Evolutionary conservation across 768 basidiomycete species (phyloP).

Genomic region (Heimioporus sp.): DNA sequence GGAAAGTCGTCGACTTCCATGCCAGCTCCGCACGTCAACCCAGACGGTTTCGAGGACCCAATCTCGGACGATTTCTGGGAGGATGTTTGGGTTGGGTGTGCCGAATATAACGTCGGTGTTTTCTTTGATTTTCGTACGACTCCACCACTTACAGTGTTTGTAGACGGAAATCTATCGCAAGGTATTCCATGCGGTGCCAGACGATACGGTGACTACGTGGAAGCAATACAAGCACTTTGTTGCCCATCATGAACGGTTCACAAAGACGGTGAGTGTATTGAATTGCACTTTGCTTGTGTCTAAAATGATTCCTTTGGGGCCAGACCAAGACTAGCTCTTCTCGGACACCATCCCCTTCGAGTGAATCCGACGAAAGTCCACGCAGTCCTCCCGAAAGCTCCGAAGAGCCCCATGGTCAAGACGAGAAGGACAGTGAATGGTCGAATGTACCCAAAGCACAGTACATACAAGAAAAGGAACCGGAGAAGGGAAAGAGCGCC

Average conservation of each 20-base stretch:
- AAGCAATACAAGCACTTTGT: conserved; percentile 91
- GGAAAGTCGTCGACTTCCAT: conserved; percentile 61
- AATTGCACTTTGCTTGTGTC: not conserved
- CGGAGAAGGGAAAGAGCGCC: conserved; percentile 35
- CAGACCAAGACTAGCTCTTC: conserved; percentile 44
- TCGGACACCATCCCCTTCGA: conserved; percentile 49
- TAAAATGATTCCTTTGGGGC: conserved; percentile 1
- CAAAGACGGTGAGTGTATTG: conserved; percentile 53
- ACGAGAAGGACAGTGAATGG: conserved; percentile 21
- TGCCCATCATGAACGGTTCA: conserved; percentile 69
- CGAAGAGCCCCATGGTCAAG: conserved; percentile 18
- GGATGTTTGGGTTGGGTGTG: conserved; percentile 82
- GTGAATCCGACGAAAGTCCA: conserved; percentile 49
- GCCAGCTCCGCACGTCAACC: conserved; percentile 68
- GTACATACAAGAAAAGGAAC: conserved; percentile 37
- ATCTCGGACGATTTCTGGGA: conserved; percentile 87
- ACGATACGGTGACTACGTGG: conserved; percentile 93
- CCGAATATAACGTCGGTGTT: conserved; percentile 78
- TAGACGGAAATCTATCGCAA: conserved; percentile 95
- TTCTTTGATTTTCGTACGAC: not conserved
- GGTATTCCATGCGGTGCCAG: conserved; percentile 92
- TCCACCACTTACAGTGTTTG: conserved; percentile 6
- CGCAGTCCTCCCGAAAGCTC: conserved; percentile 9
- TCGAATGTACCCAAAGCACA: conserved; percentile 18
- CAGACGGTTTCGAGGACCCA: conserved; percentile 85